phyloP scores from a whole-genome alignment of 1,139 yeast genomes.

The Lodderomyces margitis region DNA sequence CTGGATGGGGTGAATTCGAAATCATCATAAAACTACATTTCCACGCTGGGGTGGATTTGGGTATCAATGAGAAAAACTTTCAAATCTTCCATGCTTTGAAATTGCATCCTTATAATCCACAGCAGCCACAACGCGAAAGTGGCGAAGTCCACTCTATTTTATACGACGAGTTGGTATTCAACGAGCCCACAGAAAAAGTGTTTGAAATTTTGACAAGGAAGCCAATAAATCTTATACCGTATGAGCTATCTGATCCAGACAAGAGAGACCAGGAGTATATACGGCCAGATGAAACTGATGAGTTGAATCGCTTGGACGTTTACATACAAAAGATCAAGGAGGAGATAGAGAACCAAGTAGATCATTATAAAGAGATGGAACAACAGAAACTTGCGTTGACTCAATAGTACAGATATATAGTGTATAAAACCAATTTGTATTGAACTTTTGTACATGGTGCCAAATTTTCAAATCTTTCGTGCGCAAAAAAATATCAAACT shows the following conservation, averaged over 20 bases:
- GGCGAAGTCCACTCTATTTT: slow-evolving; percentile 63
- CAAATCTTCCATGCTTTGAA: slow-evolving; percentile 86
- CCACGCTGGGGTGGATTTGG: slow-evolving; percentile 66
- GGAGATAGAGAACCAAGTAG: slow-evolving; percentile 53
- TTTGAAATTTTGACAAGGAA: slow-evolving; percentile 72
- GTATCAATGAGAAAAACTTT: slow-evolving; percentile 76
- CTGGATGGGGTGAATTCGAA: slow-evolving; percentile 99
- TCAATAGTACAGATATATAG: neutral
- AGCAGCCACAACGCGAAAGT: slow-evolving; percentile 36
- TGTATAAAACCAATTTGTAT: too few species aligned
- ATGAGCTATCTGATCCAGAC: slow-evolving; percentile 45
- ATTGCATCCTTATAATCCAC: slow-evolving; percentile 80
- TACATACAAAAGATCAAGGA: slow-evolving; percentile 62
- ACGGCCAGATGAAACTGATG: slow-evolving; percentile 66
- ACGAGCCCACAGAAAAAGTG: slow-evolving; percentile 90
- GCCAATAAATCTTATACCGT: slow-evolving; percentile 75
- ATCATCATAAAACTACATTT: slow-evolving; percentile 84
- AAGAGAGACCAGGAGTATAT: slow-evolving; percentile 44
- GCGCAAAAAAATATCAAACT: neutral
- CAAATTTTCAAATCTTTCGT: too few species aligned
- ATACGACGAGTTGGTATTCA: slow-evolving; percentile 90
- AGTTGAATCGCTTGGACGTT: slow-evolving; percentile 66
- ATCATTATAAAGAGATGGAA: slow-evolving; percentile 52
- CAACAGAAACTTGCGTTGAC: slow-evolving; percentile 18
- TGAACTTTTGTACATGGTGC: too few species aligned